phyloP scores from a whole-genome alignment of 768 basidiomycete genomes.

The Aureoboletus auriporus region DNA sequence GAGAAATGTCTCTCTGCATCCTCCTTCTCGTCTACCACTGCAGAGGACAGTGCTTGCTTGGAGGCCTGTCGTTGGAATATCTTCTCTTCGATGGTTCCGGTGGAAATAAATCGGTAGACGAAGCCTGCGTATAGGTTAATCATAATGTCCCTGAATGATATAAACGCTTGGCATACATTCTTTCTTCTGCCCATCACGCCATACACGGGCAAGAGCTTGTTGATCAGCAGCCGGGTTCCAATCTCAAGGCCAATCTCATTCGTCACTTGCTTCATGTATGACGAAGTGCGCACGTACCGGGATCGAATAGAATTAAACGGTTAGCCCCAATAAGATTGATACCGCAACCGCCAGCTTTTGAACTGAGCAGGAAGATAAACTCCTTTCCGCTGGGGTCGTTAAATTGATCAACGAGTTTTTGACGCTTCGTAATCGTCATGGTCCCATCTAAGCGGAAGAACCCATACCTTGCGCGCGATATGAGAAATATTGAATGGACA shows the following conservation, averaged over 20 bases:
- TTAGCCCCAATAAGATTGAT: conserved; percentile 98
- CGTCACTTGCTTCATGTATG: background rate
- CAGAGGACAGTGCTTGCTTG: conserved; percentile 94
- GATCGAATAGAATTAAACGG: conserved; percentile 92
- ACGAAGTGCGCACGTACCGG: conserved; percentile 46
- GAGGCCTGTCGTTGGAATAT: conserved; percentile 97
- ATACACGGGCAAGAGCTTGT: conserved; percentile 96
- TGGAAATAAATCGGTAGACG: conserved; percentile 96
- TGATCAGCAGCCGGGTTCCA: conserved; percentile 99
- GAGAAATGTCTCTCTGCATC: conserved; percentile 96
- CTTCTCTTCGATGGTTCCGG: conserved; percentile 98
- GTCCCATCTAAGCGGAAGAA: conserved; percentile 93
- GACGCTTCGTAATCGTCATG: conserved; percentile 87
- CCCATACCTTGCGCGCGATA: conserved; percentile 59
- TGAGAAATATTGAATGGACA: background rate
- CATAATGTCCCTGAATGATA: background rate
- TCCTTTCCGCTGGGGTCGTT: conserved; percentile 92
- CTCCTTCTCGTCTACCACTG: conserved; percentile 97
- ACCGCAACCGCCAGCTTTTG: conserved; percentile 94
- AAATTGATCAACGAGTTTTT: conserved; percentile 95
- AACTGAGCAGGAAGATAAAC: conserved; percentile 90
- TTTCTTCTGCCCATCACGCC: conserved; percentile 99
- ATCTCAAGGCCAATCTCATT: conserved; percentile 43
- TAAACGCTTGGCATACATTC: conserved; percentile 62
- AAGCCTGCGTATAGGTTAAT: conserved; percentile 56